These are phyloP conservation scores for Coccomyxa subellipsoidea DNA, from an alignment of 163 green algal genomes.

Conservation along the genomic window DNA sequence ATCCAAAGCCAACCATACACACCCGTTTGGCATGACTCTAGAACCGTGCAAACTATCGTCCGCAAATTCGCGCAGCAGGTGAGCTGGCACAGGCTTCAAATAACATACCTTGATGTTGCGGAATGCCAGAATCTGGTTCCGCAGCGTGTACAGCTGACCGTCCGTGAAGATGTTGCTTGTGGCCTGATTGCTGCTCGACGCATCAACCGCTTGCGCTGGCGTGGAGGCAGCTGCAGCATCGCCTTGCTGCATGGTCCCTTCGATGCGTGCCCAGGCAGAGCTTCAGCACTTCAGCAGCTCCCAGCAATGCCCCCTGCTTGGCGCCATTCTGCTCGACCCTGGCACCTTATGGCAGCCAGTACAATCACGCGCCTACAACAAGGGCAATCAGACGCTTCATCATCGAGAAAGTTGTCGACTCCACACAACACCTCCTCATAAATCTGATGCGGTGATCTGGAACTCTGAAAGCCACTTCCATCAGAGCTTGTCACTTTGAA, in stretches of 20 bases:
- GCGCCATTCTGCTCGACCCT: neutral
- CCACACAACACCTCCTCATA: too few relatives aligned
- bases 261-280: neutral
- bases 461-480: too few relatives aligned
- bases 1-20: too few relatives aligned
- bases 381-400: too few relatives aligned
- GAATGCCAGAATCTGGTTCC: conserved; percentile 72
- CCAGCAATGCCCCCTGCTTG: neutral
- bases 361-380: too few relatives aligned
- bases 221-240: neutral
- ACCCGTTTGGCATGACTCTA: too few relatives aligned
- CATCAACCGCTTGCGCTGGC: neutral
- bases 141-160: conserved; percentile 60
- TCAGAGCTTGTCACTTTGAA: too few relatives aligned
- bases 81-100: too few relatives aligned
- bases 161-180: conserved; percentile 47
- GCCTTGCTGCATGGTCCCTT: neutral
- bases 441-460: neutral
- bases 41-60: too few relatives aligned
- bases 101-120: neutral
- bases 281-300: neutral
- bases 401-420: too few relatives aligned
- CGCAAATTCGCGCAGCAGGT: too few relatives aligned
- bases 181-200: neutral
- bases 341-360: neutral